Base-by-base conservation (phyloP, 768 basidiomycete genomes). In the Mycena filopes region DNA sequence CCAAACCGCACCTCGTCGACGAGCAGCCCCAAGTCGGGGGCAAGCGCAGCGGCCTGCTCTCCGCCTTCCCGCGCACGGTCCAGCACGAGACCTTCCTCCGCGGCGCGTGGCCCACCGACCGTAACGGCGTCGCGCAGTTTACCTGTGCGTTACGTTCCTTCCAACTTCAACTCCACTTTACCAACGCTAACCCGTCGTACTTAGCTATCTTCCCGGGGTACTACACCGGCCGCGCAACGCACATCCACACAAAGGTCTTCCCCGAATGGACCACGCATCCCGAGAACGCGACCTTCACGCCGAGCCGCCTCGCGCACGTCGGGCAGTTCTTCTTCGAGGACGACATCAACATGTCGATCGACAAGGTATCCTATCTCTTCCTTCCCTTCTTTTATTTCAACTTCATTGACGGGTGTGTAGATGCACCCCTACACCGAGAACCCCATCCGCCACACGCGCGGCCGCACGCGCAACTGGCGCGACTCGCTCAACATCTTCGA, bases 251-350 rank as follows among this genome's bases (percentile, higher is more conserved):
- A 43, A 87, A 86, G 66, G 83, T 86, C 7, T 86, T 83, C 75
- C 82, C 84, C 1, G 79, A 78, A 60, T 87, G 86, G 86, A 74
- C 72, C 0, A 67, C 74, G 2, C 75, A 81, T 21, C 75, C 77
- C 9, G 64, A 65, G 50, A 85, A 84, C 68, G 80, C 80, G 43
- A 82, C 83, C 0, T 86, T 83, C 75, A 75, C 70, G 21, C 80
- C 81, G n/a, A 78, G 79, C 1, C 77, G 80, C 8, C 77, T 86
- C 3, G 72, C 77, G 1, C 86, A 87, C 68, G 78, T 79, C 18
- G 86, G 86, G 1, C 86, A 87, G 65, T 86, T 84, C 71, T 87
- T 86, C 79, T 87, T 87, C 53, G 84, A 86, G 43, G 86, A 87
- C 63, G 82, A 83, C 3, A 74, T 85, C 47, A 86, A 85, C 63